Percentiles rank a stretch among this genome's conserved stretches.
phyloP scores from a whole-genome alignment of 352 stramenopile species.

The Globisporangium abappressorium region DNA sequence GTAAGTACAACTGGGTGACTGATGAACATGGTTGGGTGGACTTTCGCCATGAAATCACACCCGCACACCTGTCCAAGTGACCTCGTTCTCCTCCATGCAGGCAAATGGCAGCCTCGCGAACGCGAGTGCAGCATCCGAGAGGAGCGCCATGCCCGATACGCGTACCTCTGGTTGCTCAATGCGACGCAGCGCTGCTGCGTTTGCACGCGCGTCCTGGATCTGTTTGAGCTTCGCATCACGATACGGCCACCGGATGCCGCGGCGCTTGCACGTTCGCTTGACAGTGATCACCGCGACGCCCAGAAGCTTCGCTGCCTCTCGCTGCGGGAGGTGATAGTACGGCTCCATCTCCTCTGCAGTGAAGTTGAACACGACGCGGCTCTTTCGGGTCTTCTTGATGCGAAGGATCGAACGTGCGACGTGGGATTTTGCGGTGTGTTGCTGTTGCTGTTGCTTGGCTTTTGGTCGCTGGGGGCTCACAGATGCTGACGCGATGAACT shows the following conservation, averaged over 20 bases:
- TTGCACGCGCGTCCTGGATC: conserved; percentile 9
- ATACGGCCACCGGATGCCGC: conserved; percentile 34
- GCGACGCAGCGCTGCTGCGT: too few relatives aligned
- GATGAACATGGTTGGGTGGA: neutral
- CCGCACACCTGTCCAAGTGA: neutral
- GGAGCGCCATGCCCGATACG: neutral
- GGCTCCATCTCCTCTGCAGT: conserved; percentile 27
- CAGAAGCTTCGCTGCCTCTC: conserved; percentile 25
- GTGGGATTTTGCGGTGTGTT: neutral
- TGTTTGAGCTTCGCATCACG: conserved; percentile 29
- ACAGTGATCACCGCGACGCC: conserved; percentile 37
- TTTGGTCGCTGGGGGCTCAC: neutral
- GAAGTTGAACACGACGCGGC: conserved; percentile 43
- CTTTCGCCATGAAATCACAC: neutral
- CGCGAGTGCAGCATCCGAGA: conserved; percentile 9
- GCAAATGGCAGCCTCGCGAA: conserved; percentile 12
- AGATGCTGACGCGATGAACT: neutral
- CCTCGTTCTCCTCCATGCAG: conserved; percentile 14
- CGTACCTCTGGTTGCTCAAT: neutral
- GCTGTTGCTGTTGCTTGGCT: neutral
- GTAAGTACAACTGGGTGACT: neutral
- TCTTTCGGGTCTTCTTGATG: conserved; percentile 35
- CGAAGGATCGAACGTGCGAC: conserved; percentile 12
- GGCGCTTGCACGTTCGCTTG: conserved; percentile 38
- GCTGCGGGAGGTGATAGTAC: conserved; percentile 54